These are phyloP conservation scores for Pholiota molesta DNA, from an alignment of 768 basidiomycete genomes.

Conservation along the genomic window DNA sequence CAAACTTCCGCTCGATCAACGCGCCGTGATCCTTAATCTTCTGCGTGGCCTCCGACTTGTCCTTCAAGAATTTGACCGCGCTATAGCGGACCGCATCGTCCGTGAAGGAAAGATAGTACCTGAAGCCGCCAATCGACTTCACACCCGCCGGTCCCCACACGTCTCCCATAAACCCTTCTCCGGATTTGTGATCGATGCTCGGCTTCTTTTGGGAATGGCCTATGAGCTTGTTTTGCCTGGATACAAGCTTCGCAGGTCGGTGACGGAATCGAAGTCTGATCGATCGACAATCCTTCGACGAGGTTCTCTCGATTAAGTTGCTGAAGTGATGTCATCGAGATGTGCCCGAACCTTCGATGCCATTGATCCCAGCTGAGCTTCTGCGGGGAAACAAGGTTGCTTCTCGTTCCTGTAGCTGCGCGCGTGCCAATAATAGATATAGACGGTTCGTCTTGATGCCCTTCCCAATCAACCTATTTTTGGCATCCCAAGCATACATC, in stretches of 20 bases:
- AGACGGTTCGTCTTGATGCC: slow-evolving; percentile 13
- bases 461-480: slow-evolving; percentile 11
- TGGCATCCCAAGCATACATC: slow-evolving; percentile 18
- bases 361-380: slow-evolving; percentile 30
- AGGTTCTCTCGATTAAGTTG: slow-evolving; percentile 16
- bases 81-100: neutral
- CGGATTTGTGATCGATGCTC: too few relatives aligned
- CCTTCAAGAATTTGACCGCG: neutral
- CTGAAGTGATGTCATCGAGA: slow-evolving; percentile 24
- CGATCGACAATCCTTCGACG: slow-evolving; percentile 20
- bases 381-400: slow-evolving; percentile 10
- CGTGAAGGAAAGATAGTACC: neutral
- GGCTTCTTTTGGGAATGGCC: too few relatives aligned
- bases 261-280: too few relatives aligned
- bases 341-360: slow-evolving; percentile 30
- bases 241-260: too few relatives aligned
- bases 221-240: too few relatives aligned
- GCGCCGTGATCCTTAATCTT: neutral
- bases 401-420: slow-evolving; percentile 8
- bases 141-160: too few relatives aligned
- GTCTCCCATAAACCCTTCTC: too few relatives aligned
- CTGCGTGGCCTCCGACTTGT: neutral
- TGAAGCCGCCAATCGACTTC: neutral
- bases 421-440: slow-evolving; percentile 20
- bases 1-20: neutral